phyloP scores from a whole-genome alignment of 306 rosid species.

The Medicago lupulina region DNA sequence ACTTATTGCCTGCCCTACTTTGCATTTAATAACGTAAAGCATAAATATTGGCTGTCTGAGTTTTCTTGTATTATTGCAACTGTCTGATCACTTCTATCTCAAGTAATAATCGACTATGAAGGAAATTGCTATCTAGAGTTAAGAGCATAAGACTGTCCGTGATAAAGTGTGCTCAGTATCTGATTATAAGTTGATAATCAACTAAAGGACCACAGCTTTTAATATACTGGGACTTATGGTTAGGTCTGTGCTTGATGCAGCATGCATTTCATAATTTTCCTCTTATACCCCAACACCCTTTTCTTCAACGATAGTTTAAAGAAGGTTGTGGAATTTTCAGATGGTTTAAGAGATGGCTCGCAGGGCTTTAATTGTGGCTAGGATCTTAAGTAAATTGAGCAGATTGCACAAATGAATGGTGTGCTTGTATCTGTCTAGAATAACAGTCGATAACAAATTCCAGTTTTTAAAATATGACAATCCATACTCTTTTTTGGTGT shows the following conservation, averaged over 20 bases:
- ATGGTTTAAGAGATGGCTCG: neutral
- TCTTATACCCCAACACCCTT: neutral
- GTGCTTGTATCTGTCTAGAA: constrained; percentile 2
- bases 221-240: neutral
- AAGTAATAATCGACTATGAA: constrained; percentile 5
- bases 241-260: neutral
- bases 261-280: constrained; percentile 22
- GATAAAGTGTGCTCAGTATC: neutral
- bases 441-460: neutral
- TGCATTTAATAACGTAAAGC: constrained; percentile 26
- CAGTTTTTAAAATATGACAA: constrained; percentile 14
- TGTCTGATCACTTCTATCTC: constrained; percentile 28
- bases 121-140: constrained; percentile 12
- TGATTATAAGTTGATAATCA: constrained; percentile 24
- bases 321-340: constrained; percentile 15
- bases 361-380: neutral
- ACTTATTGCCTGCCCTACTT: neutral
- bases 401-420: neutral
- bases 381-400: constrained; percentile 1
- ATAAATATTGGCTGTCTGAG: constrained; percentile 8
- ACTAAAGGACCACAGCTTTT: neutral
- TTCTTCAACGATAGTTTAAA: neutral
- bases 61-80: constrained; percentile 21
- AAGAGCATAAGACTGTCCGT: constrained; percentile 4
- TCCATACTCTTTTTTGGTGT: neutral